These are phyloP conservation scores for Mycena albidolilacea DNA, from an alignment of 768 basidiomycete species.

Conservation along the genomic window DNA sequence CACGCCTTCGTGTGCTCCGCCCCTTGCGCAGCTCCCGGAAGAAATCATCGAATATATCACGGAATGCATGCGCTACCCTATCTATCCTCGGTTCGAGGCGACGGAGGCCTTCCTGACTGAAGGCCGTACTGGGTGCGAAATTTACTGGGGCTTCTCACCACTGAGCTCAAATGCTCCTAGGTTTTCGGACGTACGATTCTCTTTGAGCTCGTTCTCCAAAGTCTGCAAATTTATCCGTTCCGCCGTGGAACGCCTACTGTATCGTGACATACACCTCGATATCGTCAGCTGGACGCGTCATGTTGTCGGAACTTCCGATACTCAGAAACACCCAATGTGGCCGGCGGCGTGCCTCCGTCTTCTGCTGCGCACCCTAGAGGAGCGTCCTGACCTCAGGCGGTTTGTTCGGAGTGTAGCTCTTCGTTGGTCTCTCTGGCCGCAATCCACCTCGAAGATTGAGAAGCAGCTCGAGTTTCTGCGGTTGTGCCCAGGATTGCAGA, in stretches of 20 bases:
- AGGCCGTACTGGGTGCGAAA: slow-evolving; percentile 22
- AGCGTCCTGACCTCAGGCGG: slow-evolving; percentile 43
- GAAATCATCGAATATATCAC: slow-evolving; percentile 47
- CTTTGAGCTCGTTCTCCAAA: slow-evolving; percentile 45
- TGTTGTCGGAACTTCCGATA: slow-evolving; percentile 3
- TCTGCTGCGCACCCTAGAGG: slow-evolving; percentile 44
- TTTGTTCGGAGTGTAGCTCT: slow-evolving; percentile 29
- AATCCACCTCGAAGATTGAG: too few species aligned
- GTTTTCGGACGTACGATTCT: slow-evolving; percentile 44
- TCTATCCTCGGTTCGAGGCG: slow-evolving; percentile 38
- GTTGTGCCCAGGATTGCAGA: slow-evolving; percentile 26
- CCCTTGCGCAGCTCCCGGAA: slow-evolving; percentile 41
- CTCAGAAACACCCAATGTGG: slow-evolving; percentile 45
- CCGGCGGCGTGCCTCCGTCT: slow-evolving; percentile 46
- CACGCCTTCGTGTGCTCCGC: not conserved
- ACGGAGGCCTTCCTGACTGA: slow-evolving; percentile 36
- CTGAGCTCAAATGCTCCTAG: slow-evolving; percentile 30
- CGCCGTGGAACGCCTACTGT: slow-evolving; percentile 44
- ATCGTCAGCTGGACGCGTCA: slow-evolving; percentile 46
- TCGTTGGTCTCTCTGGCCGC: slow-evolving; percentile 10
- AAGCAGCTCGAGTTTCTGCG: slow-evolving; percentile 19
- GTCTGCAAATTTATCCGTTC: slow-evolving; percentile 42
- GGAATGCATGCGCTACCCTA: slow-evolving; percentile 41
- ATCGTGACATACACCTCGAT: slow-evolving; percentile 48
- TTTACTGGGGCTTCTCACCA: slow-evolving; percentile 32